Conservation (phyloP, 768 basidiomycete genomes). For the Boletales sp. region DNA sequence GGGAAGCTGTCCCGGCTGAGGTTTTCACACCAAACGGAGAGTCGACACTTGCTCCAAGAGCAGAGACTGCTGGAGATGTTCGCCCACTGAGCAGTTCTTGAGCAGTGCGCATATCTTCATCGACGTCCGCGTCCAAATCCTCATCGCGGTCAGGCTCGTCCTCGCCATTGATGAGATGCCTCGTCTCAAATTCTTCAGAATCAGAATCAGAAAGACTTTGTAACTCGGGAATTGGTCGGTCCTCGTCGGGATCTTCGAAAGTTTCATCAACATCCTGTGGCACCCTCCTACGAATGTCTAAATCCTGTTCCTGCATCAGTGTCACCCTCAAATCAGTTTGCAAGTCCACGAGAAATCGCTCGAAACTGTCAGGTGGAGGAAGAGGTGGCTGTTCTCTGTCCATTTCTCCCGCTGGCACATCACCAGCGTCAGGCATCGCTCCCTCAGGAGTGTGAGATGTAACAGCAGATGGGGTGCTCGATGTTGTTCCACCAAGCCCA, state of each 20-base stretch:
- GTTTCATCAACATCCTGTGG: slow-evolving; percentile 8
- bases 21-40: slow-evolving; percentile 9
- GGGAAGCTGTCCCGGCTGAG: slow-evolving; percentile 1
- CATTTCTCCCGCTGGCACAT: slow-evolving; percentile 6
- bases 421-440: slow-evolving; percentile 1
- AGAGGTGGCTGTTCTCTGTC: slow-evolving; percentile 16
- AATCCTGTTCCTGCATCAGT: slow-evolving; percentile 40
- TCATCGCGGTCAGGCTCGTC: slow-evolving; percentile 29
- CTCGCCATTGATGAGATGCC: slow-evolving; percentile 16
- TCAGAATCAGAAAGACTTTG: slow-evolving; percentile 22
- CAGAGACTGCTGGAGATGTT: slow-evolving; percentile 24
- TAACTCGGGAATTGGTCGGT: slow-evolving; percentile 23
- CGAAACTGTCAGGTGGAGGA: slow-evolving; percentile 68
- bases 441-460: slow-evolving; percentile 12
- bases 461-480: slow-evolving; percentile 2
- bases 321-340: slow-evolving; percentile 69
- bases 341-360: slow-evolving; percentile 75
- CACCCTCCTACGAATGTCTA: slow-evolving; percentile 1
- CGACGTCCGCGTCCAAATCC: slow-evolving; percentile 26
- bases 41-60: slow-evolving; percentile 11
- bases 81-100: slow-evolving; percentile 22
- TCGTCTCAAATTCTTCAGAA: slow-evolving; percentile 25
- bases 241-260: slow-evolving; percentile 14
- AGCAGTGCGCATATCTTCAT: slow-evolving; percentile 24
- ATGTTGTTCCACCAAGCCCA: slow-evolving; percentile 36